phyloP scores from a whole-genome alignment of 2,329 filamentous ascomycete species.

The Paecilomyces fulvus region DNA sequence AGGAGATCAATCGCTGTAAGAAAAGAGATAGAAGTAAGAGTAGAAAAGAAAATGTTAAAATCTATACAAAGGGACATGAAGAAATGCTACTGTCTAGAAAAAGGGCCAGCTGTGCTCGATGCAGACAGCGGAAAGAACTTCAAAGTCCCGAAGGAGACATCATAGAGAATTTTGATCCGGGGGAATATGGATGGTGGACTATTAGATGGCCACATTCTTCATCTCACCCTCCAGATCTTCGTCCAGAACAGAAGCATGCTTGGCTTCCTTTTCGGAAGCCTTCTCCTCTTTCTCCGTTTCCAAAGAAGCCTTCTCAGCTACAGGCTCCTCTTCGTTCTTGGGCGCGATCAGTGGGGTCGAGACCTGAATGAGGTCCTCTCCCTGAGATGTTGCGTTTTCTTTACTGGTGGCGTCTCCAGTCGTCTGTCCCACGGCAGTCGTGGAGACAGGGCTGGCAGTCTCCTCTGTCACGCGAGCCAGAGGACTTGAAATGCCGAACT shows the following conservation, averaged over 20 bases:
- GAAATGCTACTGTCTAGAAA: neutral
- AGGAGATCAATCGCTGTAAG: constrained; percentile 5
- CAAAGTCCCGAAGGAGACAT: neutral
- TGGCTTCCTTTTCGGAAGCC: constrained; percentile 19
- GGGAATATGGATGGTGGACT: constrained; percentile 7
- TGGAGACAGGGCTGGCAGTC: constrained; percentile 26
- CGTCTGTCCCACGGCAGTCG: constrained; percentile 24
- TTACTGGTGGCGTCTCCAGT: constrained; percentile 22
- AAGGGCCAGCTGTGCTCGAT: neutral
- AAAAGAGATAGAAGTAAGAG: constrained; percentile 8
- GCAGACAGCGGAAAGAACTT: neutral
- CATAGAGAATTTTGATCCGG: constrained; percentile 1
- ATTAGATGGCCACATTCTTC: constrained; percentile 40
- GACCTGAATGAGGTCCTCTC: constrained; percentile 33
- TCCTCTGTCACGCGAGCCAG: constrained; percentile 41
- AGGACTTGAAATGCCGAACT: constrained; percentile 36
- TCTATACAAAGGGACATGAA: neutral
- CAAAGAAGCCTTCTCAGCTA: neutral
- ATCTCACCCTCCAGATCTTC: constrained; percentile 37
- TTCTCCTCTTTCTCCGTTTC: constrained; percentile 14
- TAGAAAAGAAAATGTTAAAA: constrained; percentile 6
- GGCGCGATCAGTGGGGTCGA: constrained; percentile 19
- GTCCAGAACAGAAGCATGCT: constrained; percentile 18
- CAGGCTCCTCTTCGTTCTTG: constrained; percentile 12
- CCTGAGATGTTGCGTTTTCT: constrained; percentile 19